Evolutionary conservation across 768 basidiomycete genomes (phyloP).

Genomic region (Termitomyces sp.): DNA sequence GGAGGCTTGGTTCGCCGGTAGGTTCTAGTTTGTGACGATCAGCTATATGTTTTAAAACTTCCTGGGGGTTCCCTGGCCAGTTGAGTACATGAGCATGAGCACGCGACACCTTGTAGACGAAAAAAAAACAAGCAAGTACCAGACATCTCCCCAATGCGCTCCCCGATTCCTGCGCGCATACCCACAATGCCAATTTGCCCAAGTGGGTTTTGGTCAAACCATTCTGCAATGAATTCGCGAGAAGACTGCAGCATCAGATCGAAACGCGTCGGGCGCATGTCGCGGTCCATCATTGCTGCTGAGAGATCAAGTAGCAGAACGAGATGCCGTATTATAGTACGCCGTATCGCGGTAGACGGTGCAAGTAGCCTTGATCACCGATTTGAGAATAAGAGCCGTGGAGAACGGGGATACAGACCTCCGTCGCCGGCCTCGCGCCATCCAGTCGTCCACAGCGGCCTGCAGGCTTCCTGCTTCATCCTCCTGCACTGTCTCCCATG

Average conservation of each 20-base stretch:
- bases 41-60: slow-evolving; percentile 80
- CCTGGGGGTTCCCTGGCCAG: slow-evolving; percentile 83
- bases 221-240: slow-evolving; percentile 88
- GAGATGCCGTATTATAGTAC: slow-evolving; percentile 95
- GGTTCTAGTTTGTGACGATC: slow-evolving; percentile 89
- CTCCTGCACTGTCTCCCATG: slow-evolving; percentile 97
- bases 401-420: slow-evolving; percentile 43
- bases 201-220: slow-evolving; percentile 99
- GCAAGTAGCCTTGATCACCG: slow-evolving; percentile 53
- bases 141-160: slow-evolving; percentile 88
- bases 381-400: background rate
- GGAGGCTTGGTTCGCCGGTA: slow-evolving; percentile 88
- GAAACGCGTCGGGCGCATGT: slow-evolving; percentile 93
- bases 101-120: background rate
- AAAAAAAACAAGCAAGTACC: slow-evolving; percentile 45
- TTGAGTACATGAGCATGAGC: slow-evolving; percentile 2
- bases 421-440: slow-evolving; percentile 80
- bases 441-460: slow-evolving; percentile 80
- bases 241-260: slow-evolving; percentile 88
- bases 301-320: slow-evolving; percentile 91
- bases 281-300: slow-evolving; percentile 87
- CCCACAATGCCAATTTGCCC: slow-evolving; percentile 95
- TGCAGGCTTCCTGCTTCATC: slow-evolving; percentile 92
- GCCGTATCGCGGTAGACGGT: slow-evolving; percentile 81
- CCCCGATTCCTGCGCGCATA: slow-evolving; percentile 87